Evolutionary conservation across 805 yeast species (phyloP), one percentile per base, ranked within the genome.

Genomic region (Blastobotrys terrestris): DNA sequence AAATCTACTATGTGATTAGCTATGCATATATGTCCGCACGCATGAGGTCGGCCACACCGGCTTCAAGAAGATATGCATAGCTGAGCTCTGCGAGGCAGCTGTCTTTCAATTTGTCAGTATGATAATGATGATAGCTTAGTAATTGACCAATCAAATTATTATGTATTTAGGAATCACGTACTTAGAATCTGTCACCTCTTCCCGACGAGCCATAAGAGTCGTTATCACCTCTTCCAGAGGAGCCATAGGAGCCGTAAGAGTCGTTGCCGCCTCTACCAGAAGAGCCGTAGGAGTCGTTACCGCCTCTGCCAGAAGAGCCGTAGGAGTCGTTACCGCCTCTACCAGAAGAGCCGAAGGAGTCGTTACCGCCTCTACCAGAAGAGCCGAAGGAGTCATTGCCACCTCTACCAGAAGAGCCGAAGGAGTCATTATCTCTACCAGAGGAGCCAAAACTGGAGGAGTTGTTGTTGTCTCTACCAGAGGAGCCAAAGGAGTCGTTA

Each of bases 331-430:
- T 54, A 55, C 69, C 65, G 53, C 62, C 61, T 48, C 63, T 59
- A 59, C 67, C 67, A 45, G 63, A 64, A 35, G 66, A 61, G 44
- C 69, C 72, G 53, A 65, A 65, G 19, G 68, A 62, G 63, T 63
- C 61, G 50, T 59, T 53, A 51, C 64, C 51, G 31, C 49, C 50
- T 21, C 63, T 59, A 50, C 45, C 55, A 18, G 58, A 53, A 39
- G 52, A 49, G 41, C 59, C 60, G 55, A 49, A 57, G 18, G 56
- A 50, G 52, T 53, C 57, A 19, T 45, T 39, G 15, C 51, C 53
- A 41, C 44, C 51, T 8, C 22, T 35, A 19, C 53, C 52, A 41
- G 44, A 55, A 15, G 56, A 53, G 49, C 50, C 53, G 46, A 39
- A 26, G 54, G 35, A 26, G 35, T 26, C 35, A 11, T 26, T 26